Evolutionary conservation across 1,139 yeast genomes (phyloP).

Genomic region (Spathaspora sp.): DNA sequence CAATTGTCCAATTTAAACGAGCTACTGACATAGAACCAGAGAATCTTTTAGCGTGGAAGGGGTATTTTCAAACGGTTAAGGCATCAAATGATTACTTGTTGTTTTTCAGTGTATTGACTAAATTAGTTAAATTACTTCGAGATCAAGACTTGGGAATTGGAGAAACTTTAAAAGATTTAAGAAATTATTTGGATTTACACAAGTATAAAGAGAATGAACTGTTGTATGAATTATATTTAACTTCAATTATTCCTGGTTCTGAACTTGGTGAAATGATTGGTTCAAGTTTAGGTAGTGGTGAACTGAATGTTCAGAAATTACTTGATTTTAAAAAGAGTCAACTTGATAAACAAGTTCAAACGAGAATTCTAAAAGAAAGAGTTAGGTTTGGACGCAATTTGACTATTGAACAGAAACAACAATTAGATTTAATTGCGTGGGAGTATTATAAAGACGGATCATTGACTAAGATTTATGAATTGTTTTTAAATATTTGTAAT

Average conservation of each 20-base stretch:
- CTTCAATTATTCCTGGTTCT: conserved; percentile 62
- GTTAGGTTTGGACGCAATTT: conserved; percentile 38
- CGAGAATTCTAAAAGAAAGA: conserved; percentile 33
- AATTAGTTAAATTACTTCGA: conserved; percentile 19
- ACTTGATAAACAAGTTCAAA: conserved; percentile 39
- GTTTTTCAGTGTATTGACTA: conserved; percentile 47
- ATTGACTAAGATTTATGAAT: conserved; percentile 53
- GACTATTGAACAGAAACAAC: conserved; percentile 29
- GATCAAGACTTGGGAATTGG: conserved; percentile 39
- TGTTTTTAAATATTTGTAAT: conserved; percentile 56
- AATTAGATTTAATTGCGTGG: conserved; percentile 48
- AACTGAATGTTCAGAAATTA: conserved; percentile 49
- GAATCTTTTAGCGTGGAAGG: conserved; percentile 78
- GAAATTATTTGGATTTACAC: conserved; percentile 40
- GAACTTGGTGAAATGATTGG: conserved; percentile 58
- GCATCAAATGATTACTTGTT: conserved; percentile 35
- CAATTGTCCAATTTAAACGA: conserved; percentile 48
- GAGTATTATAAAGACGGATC: conserved; percentile 48
- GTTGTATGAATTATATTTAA: conserved; percentile 48
- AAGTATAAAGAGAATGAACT: conserved; percentile 27
- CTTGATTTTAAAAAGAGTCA: conserved; percentile 43
- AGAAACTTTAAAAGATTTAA: conserved; percentile 49
- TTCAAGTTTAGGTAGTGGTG: conserved; percentile 47
- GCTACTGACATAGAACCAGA: conserved; percentile 60
- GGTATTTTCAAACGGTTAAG: conserved; percentile 51